Conservation (phyloP, 176 grass and related monocot genomes). For the Zoysia japonica region DNA sequence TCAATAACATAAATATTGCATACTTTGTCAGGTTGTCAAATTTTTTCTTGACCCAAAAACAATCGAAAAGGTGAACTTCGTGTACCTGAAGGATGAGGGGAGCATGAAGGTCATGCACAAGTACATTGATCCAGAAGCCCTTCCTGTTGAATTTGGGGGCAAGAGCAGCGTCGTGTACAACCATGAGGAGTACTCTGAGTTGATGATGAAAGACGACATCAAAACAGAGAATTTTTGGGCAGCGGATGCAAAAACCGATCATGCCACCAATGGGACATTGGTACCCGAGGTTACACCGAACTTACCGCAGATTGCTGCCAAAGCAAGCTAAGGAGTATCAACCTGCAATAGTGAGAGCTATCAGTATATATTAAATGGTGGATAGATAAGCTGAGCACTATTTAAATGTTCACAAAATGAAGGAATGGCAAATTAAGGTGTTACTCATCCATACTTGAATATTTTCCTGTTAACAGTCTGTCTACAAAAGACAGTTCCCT, state of each 20-base stretch:
- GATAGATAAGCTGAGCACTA: background rate
- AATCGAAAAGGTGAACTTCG: constrained; percentile 62
- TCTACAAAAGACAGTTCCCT: background rate
- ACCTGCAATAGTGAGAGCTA: background rate
- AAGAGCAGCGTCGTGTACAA: constrained; percentile 56
- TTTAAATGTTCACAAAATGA: background rate
- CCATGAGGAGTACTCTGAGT: constrained; percentile 74
- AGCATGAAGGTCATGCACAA: constrained; percentile 64
- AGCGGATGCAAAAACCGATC: constrained; percentile 28
- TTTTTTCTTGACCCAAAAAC: constrained; percentile 70
- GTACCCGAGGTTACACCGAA: constrained; percentile 23
- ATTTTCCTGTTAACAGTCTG: background rate
- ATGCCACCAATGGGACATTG: constrained; percentile 14
- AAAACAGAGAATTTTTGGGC: constrained; percentile 54
- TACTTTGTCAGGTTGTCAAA: constrained; percentile 54
- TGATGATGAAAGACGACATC: constrained; percentile 79
- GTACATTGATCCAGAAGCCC: constrained; percentile 61
- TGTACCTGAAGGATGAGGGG: constrained; percentile 67
- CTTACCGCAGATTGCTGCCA: constrained; percentile 23
- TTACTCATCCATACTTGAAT: background rate
- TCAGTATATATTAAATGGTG: background rate
- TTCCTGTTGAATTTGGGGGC: constrained; percentile 81
- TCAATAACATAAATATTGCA: too few species aligned
- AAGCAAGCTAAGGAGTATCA: constrained; percentile 48
- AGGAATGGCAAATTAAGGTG: background rate